phyloP scores from a whole-genome alignment of 352 stramenopile genomes.

The Globisporangium paroecandrum region DNA sequence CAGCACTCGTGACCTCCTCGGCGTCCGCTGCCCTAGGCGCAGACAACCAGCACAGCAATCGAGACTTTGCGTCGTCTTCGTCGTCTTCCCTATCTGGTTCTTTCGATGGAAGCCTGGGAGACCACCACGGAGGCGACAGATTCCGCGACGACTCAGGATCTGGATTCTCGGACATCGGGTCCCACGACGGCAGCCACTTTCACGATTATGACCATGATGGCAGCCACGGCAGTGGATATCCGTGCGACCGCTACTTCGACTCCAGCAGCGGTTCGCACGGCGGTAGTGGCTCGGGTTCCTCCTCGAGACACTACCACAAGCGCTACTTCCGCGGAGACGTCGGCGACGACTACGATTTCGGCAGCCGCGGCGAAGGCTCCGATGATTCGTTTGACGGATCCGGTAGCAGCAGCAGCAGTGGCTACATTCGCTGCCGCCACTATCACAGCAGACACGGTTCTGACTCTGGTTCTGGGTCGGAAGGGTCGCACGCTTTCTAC shows the following conservation, averaged over 20 bases:
- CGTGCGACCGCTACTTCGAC: background rate
- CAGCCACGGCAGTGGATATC: slow-evolving; percentile 2
- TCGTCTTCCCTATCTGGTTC: background rate
- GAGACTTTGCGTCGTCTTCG: background rate
- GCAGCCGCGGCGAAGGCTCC: background rate
- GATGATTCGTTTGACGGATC: background rate
- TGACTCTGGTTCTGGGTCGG: background rate
- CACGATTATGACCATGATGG: background rate
- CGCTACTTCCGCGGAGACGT: slow-evolving; percentile 6
- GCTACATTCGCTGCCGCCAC: background rate
- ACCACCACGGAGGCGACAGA: background rate
- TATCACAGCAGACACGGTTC: background rate
- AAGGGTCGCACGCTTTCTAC: background rate
- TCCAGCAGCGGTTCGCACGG: background rate
- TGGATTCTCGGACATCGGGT: background rate
- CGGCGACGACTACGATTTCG: slow-evolving; percentile 4
- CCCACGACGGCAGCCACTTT: background rate
- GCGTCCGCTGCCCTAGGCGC: background rate
- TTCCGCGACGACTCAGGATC: background rate
- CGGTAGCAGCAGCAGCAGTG: background rate
- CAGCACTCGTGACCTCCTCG: background rate
- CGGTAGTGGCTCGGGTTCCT: background rate
- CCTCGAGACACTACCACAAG: background rate
- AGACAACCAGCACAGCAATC: background rate
- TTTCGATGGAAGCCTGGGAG: background rate